Base-by-base conservation (phyloP, 768 basidiomycete genomes). In the Podaxis sp. region DNA sequence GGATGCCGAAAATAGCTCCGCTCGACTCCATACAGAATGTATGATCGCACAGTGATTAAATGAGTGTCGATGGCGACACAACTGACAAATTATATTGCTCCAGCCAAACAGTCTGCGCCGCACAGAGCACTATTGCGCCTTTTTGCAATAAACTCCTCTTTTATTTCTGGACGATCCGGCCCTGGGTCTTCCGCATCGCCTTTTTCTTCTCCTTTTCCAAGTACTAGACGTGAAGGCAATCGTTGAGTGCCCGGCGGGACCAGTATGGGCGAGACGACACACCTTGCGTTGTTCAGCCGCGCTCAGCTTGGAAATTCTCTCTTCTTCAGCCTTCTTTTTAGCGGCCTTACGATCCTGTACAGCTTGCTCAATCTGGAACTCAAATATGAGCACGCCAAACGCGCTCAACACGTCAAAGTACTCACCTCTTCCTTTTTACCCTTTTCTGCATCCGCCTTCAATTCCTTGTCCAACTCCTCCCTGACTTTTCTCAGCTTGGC, bases 261-360 rank as follows among this genome's bases (percentile, higher is more conserved):
- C 13, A 21, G 37, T 6, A 23, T 35, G 40, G 50, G 21, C 36
- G 60, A 21, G 28, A 61, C 18, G 10, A 63, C 69, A 51, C 55
- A 87, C 90, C 85, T 93, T 94, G 77, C 87, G 85, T 76, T 93
- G 92, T 66, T 93, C 91, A 18, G 85, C 81, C 32, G 91, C 80
- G 67, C 87, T 89, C 58, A 94, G 80, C 68, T 84, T 86, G 36
- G 88, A 77, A 44, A 92, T 71, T 64, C 83, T 79, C 62, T 91
- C 92, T 64, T 92, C 82, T 70, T 91, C 89, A 2, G 83, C 85
- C 70, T 79, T 84, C 63, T 84, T 84, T 73, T 90, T 92, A 36
- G 85, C 88, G 5, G 84, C 82, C 57, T 84, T 83, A 72, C 86
- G 90, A 57, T 84, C 85, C 63, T 91, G 89, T 57, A 78, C 82